Evolutionary conservation across 2,329 filamentous ascomycete genomes (phyloP), one percentile per base, ranked within the genome.

Genomic region (Metarhizium brunneum): DNA sequence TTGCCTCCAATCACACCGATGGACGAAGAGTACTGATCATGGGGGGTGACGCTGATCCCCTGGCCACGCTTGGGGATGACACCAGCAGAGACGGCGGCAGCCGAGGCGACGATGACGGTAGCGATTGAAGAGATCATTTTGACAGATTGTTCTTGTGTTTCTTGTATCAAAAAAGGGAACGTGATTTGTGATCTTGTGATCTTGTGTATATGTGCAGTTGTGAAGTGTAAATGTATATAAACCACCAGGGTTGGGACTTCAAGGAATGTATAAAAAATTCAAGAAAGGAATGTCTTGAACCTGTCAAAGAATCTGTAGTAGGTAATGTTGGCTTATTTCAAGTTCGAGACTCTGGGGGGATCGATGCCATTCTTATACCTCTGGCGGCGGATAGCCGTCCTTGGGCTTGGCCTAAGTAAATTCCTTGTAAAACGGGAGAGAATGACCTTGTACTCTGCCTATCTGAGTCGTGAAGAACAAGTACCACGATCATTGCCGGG

Each of bases 1-100:
- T 82, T 79, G 76, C 81, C 84, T 52, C 81, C 81, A 6, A 82
- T 68, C 4, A 83, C 81, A 50, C 81, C 81, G 58, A 82, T 68
- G 4, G 79, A 81, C 16, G 78, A 81, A 2, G 77, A 80, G 71
- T 76, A 84, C 62, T 71, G 68, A 59, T 77, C 77, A 65, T 84
- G 81, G 36, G 81, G 81, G 5, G 81, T 84, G 57, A 75, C 69
- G 60, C 45, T 48, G 25, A 20, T 20, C 3, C 4, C 16, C 20
- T 29, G 45, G 25, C 56, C 62, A 62, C 54, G 50, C 29, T 42
- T 48, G 48, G 65, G 60, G 55, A 64, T 59, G 56, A 63, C 61
- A 56, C 61, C 59, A 55, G 66, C 66, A 52, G 63, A 64, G 58
- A 65, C 67, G 48, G 64, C 55, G 51, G 65, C 57, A 52, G 66